Base-by-base conservation (phyloP, 2,329 filamentous ascomycete species). In the Ceratocystis eucalypticola region DNA sequence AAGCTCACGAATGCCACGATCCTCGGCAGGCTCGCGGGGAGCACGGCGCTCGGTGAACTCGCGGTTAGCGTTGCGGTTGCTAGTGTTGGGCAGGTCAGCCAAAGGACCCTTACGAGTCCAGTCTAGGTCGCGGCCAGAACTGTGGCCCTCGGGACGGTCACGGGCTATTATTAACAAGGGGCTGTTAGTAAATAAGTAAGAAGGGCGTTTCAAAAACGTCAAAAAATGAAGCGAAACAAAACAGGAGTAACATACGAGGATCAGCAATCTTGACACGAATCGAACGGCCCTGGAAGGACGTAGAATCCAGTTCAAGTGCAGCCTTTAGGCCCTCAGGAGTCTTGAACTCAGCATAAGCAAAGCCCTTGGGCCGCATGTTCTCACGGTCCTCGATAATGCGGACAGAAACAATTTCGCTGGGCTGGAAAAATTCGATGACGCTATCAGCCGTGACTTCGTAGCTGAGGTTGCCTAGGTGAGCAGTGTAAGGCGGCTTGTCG, bases 311-410 rank as follows among this genome's bases (percentile, higher is more conserved):
- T 68, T 86, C 84, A 70, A 99, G 83, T 66, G 94, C 94, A 77
- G 91, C 88, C 80, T 96, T 95, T 73, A 99, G 80, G 68, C 93
- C 93, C 62, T 97, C 93, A 57, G 94, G 79, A 64, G 85, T 87
- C 70, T 82, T 85, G 73, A 99, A 99, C 76, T 99, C 94, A 70
- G 96, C 93, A 75, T 99, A 99, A 69, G 93, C 94, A 73, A 99
- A 99, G 62, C 94, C 94, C 81, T 99, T 99, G 70, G 94, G 94
- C 74, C 92, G 91, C 76, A 88, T 86, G 74, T 94, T 88, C 75
- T 96, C 82, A 74, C 93, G 94, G 77, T 99, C 95, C 79, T 96
- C 93, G 70, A 99, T 96, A 72, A 99, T 91, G 73, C 94, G 89
- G 70, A 99, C 91, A 74, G 86, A 96, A 70, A 88, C 88, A 71